Base-by-base conservation (phyloP, 2,329 filamentous ascomycete genomes). In the Cladosporium sp. region DNA sequence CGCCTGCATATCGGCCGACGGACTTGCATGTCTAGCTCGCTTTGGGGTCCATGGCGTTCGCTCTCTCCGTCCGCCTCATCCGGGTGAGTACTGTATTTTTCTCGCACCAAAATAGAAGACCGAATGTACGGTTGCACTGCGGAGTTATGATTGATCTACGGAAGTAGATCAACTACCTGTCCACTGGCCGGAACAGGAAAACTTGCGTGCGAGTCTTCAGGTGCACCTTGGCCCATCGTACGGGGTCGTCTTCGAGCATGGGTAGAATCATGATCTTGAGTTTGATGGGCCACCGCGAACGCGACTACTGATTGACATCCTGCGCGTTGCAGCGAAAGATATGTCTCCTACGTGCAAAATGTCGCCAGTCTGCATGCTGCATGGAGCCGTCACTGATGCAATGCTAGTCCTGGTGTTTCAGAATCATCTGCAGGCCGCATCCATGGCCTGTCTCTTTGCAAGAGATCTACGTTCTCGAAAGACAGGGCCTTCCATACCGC, bases 401-500 rank as follows among this genome's bases (percentile, higher is more conserved):
- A n/a, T 32, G 13, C 37, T 41, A 34, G 13, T 22, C 18, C 13
- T 15, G 11, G 40, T 29, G 47, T 50, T 50, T 50, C 47, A 50
- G 29, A 30, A 43, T 12, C 40, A 27, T 39, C 47, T 43, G 39
- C 47, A 43, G 47, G 47, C 47, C 47, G 39, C 39, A 13, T 34
- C 29, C 34, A 39, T 50, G 47, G 47, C 47, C 47, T 43, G 39
- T 50, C 30, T 50, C 39, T 43, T 19, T 34, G 30, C 40, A 24
- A 32, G 30, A 37, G 47, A 50, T 50, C 47, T 40, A 43, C 47
- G 40, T 50, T 50, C 47, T 50, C 39, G 47, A 51, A 45, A 39
- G 24, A 4, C 43, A 32, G 49, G 49, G 54, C 43, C 48, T 55
- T 56, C 47, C 48, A 48, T 58, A 56, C 50, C 58, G 50, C 37